Percentiles rank a stretch among this genome's conserved stretches.
Conservation (phyloP, 2,329 filamentous ascomycete species). For the Arthrobotrys sinensis region DNA sequence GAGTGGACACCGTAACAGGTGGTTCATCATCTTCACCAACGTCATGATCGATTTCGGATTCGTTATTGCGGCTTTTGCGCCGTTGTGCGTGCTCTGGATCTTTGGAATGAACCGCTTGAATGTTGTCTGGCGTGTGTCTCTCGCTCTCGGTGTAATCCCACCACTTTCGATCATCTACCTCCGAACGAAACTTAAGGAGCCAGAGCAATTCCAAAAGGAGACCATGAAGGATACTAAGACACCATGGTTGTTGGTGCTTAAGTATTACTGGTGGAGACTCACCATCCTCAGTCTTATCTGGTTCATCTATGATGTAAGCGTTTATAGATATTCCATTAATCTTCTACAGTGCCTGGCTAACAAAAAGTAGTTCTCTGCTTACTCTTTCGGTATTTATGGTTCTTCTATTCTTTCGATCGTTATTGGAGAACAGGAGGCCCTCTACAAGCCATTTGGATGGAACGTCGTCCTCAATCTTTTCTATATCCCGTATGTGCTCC, state of each 20-base stretch:
- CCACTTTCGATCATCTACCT: conserved; percentile 80
- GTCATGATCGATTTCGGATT: conserved; percentile 89
- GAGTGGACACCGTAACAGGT: conserved; percentile 83
- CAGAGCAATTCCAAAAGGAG: conserved; percentile 81
- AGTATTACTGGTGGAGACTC: conserved; percentile 83
- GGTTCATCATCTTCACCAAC: conserved; percentile 93
- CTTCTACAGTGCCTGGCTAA: background rate
- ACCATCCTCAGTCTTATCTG: conserved; percentile 80
- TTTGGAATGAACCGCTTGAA: conserved; percentile 76
- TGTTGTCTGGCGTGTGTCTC: conserved; percentile 84
- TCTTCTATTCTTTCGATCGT: conserved; percentile 80
- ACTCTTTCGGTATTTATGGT: conserved; percentile 89
- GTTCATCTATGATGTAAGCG: conserved; percentile 82
- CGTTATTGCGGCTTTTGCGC: conserved; percentile 83
- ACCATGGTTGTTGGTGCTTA: conserved; percentile 73
- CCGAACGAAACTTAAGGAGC: conserved; percentile 81
- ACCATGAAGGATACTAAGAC: conserved; percentile 75
- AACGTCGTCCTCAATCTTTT: conserved; percentile 90
- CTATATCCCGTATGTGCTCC: conserved; percentile 60
- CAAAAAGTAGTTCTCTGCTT: conserved; percentile 77
- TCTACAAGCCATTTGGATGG: conserved; percentile 89
- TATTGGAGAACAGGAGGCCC: conserved; percentile 71
- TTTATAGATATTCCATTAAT: background rate
- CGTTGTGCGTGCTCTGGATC: conserved; percentile 76
- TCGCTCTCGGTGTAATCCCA: conserved; percentile 85